These are phyloP conservation scores for Biscogniauxia sp. DNA, from an alignment of 2,329 filamentous ascomycete species.

Conservation along the genomic window DNA sequence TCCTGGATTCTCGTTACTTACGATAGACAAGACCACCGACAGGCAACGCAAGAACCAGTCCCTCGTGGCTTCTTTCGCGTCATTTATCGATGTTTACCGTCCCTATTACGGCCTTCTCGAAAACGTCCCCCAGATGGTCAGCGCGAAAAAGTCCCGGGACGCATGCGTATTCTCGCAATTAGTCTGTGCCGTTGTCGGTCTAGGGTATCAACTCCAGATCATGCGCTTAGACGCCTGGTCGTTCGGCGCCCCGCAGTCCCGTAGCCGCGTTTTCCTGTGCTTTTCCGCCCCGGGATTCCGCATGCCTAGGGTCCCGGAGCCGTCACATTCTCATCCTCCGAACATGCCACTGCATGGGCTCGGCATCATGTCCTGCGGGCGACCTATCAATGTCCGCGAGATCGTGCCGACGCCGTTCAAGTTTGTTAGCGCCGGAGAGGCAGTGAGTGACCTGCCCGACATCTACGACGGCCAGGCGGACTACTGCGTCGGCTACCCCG, in stretches of 20 bases:
- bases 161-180: conserved; percentile 72
- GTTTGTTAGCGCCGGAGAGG: conserved; percentile 52
- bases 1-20: conserved; percentile 69
- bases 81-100: conserved; percentile 71
- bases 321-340: conserved; percentile 62
- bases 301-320: conserved; percentile 53
- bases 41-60: conserved; percentile 68
- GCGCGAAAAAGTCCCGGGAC: conserved; percentile 41
- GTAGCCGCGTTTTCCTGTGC: conserved; percentile 67
- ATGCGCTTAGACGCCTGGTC: conserved; percentile 68
- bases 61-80: conserved; percentile 72
- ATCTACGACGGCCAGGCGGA: conserved; percentile 61
- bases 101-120: conserved; percentile 75
- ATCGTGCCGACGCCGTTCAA: conserved; percentile 57
- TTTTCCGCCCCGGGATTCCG: conserved; percentile 65
- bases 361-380: conserved; percentile 58
- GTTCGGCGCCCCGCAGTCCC: conserved; percentile 63
- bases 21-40: conserved; percentile 52
- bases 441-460: conserved; percentile 57
- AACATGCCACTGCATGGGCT: conserved; percentile 37
- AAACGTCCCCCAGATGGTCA: conserved; percentile 69
- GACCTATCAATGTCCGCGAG: conserved; percentile 55
- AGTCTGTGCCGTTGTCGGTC: conserved; percentile 67
- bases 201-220: conserved; percentile 74
- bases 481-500: conserved; percentile 63